These are phyloP conservation scores for Vigna trinervia DNA, from an alignment of 306 rosid species.

Conservation along the genomic window DNA sequence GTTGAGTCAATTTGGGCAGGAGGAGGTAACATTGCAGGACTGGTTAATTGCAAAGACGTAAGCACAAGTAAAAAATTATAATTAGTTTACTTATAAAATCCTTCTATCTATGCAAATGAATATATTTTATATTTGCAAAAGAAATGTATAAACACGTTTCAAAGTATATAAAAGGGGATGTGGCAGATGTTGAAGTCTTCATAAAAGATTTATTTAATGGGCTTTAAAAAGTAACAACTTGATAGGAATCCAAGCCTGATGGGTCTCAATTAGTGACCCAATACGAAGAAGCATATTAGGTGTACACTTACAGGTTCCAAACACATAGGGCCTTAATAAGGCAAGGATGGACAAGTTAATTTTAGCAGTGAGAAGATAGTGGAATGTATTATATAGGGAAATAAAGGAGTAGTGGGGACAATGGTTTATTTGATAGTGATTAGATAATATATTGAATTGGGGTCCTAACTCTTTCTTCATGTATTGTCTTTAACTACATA, in stretches of 20 bases:
- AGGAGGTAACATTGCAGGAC: conserved; percentile 87
- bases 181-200: conserved; percentile 3
- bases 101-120: background rate
- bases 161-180: background rate
- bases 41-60: conserved; percentile 79
- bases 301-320: too few relatives aligned
- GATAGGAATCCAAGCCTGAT: too few relatives aligned
- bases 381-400: background rate
- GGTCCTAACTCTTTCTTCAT: too few relatives aligned
- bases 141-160: conserved; percentile 3
- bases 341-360: background rate
- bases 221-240: background rate
- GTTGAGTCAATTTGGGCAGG: conserved; percentile 83
- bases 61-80: conserved; percentile 39
- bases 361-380: background rate
- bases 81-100: background rate
- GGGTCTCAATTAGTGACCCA: too few relatives aligned
- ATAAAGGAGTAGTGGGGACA: too few relatives aligned
- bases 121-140: conserved; percentile 45
- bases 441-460: too few relatives aligned
- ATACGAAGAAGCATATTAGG: too few relatives aligned
- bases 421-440: too few relatives aligned
- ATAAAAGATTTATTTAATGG: background rate
- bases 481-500: too few relatives aligned
- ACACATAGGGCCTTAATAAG: background rate